Conservation (phyloP, 2,329 filamentous ascomycete species). For the Cadophora luteo-olivacea region DNA sequence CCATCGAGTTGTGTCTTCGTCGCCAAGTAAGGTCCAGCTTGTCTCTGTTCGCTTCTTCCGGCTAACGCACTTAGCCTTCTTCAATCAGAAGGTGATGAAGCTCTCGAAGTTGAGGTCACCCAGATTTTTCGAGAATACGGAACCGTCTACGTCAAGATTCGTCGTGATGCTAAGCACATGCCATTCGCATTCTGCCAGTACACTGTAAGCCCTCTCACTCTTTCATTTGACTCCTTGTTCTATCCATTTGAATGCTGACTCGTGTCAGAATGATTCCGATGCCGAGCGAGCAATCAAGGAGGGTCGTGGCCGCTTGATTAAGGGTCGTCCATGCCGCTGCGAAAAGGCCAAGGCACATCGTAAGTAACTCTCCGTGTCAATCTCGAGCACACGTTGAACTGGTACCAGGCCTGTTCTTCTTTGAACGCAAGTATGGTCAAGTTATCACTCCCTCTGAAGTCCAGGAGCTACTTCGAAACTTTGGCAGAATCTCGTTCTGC, state of each 20-base stretch:
- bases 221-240: background rate
- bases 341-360: constrained; percentile 66
- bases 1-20: constrained; percentile 67
- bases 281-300: constrained; percentile 55
- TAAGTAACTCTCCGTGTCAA: constrained; percentile 45
- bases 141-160: constrained; percentile 67
- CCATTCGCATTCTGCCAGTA: constrained; percentile 70
- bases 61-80: constrained; percentile 52
- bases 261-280: constrained; percentile 53
- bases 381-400: constrained; percentile 18
- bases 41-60: background rate
- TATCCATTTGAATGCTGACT: constrained; percentile 38
- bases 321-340: constrained; percentile 63
- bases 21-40: constrained; percentile 62
- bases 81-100: constrained; percentile 54
- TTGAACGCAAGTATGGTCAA: constrained; percentile 50
- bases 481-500: constrained; percentile 51
- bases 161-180: constrained; percentile 64
- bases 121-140: constrained; percentile 61
- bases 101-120: constrained; percentile 60
- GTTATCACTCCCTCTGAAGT: constrained; percentile 53
- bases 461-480: constrained; percentile 49
- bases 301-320: constrained; percentile 56
- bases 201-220: constrained; percentile 54
- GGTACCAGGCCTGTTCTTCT: constrained; percentile 55